Evolutionary conservation across 805 yeast genomes (phyloP), one percentile per base, ranked within the genome.

Genomic region (Suhomyces xylopsoci): DNA sequence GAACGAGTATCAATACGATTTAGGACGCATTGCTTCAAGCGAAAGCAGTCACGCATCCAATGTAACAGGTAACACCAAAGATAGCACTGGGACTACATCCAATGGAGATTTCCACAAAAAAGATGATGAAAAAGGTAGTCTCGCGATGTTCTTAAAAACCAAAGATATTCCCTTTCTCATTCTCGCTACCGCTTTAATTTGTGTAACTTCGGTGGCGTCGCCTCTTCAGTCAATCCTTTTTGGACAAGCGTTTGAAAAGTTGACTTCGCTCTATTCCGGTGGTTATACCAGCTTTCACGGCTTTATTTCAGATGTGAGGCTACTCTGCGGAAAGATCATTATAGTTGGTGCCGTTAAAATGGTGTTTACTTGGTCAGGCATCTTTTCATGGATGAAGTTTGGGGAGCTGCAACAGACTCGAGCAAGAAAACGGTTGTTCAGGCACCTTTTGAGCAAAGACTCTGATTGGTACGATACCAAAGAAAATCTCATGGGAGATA

Each of bases 351-450:
- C 61, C 3, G 62, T 55, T 2, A 67, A 71, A 30, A 59, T 69
- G 65, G 5, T 71, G 1, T 59, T 68, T 40, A 64, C 69, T 2
- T 84, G 90, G 85, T 43, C 76, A 0, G 82, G 86, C 3, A 76
- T 87, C 7, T 62, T 78, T 1, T 59, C 74, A 0, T 91, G 96
- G 88, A 80, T 84, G 79, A 59, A 69, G 7, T 71, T 87, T 45
- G 97, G 96, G 7, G 96, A 89, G 65, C 68, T 73, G 10, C 90
- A 87, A 56, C 89, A 84, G 46, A 58, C 71, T 8, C 70, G 85
- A 46, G 83, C 86, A 0, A 73, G 97, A 52, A 48, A 56, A 2
- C 48, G 55, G 3, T 54, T 90, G 3, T 78, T 80, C 47, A 48
- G 59, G 1, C 70, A 79, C 0, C 67, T 87, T 25, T 55, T 88